These are phyloP conservation scores for Plasmodium billcollinsi DNA, from an alignment of 169 alveolate genomes.

Conservation along the genomic window DNA sequence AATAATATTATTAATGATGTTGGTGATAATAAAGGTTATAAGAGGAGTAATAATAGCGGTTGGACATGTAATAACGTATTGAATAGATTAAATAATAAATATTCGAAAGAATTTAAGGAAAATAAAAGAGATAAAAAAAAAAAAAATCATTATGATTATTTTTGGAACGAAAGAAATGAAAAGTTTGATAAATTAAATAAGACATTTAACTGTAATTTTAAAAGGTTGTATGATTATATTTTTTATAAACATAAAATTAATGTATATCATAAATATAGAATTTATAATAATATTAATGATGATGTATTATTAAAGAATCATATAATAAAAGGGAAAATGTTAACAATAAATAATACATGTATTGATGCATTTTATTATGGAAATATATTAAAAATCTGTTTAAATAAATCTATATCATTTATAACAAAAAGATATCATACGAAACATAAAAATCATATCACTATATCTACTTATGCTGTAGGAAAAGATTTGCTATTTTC, in stretches of 20 bases:
- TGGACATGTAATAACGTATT: too few species aligned
- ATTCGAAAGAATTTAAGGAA: too few species aligned
- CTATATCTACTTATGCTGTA: slow-evolving; percentile 20
- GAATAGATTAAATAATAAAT: too few species aligned
- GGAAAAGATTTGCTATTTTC: slow-evolving; percentile 47
- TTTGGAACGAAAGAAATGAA: neutral
- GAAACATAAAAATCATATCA: slow-evolving; percentile 1
- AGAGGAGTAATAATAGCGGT: too few species aligned
- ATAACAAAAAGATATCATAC: slow-evolving; percentile 9
- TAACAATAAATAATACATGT: slow-evolving; percentile 51
- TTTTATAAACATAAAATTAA: slow-evolving; percentile 71
- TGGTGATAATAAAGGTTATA: neutral
- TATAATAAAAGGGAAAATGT: slow-evolving; percentile 73
- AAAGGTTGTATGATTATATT: slow-evolving; percentile 67
- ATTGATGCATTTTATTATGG: slow-evolving; percentile 24
- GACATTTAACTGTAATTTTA: slow-evolving; percentile 25
- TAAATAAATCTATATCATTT: slow-evolving; percentile 47
- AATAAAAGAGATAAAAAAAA: neutral
- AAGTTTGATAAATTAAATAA: neutral
- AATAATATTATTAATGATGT: neutral
- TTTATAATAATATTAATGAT: slow-evolving; percentile 36
- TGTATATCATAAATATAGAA: slow-evolving; percentile 64
- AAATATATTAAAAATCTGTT: slow-evolving; percentile 61
- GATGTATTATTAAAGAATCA: slow-evolving; percentile 36
- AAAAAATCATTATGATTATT: neutral